Base-by-base conservation (phyloP, 192 early-diverging fungal species). In the Coemansia sp. region DNA sequence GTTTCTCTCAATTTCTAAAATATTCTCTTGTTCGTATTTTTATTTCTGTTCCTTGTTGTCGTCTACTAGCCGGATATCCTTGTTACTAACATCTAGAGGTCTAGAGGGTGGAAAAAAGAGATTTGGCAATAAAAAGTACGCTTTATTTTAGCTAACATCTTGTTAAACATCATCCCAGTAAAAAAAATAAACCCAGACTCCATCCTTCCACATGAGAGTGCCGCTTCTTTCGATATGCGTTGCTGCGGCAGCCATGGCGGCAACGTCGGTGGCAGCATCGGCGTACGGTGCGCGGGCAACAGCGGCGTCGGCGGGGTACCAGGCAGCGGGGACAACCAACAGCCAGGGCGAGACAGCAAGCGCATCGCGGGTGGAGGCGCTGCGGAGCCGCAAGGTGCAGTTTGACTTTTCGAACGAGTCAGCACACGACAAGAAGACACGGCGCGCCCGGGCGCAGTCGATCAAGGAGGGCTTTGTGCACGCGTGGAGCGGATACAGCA, bases 401-500 rank as follows among this genome's bases (percentile, higher is more conserved):
- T 52, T 62, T 38, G 71, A 76, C 41, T 82, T 82, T 26, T 52
- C 68, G 0, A 19, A 64, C 48, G 79, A 82, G 57, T 65, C 74
- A 4, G 21, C 56, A 4, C 68, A 76, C 19, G 70, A 76, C 38
- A 68, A 65, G 26, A 15, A 57, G 3, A 60, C 43, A 11, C 74
- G 79, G 5, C 71, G 21, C 13, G 15, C 43, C 5, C 79, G 81
- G 26, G 81, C 81, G 5, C 59, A 88, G 15, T 76, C 77, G 9
- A 74, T 93, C 44, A 87, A 89, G 50, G 66, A 81, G 5, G 90
- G 85, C 1, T 92, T 93, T 61, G 49, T 76, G 5, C 81, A 88
- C 44, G 86, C 91, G 4, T 93, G 94, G 93, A 57, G 86, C 18
- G 91, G 90, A 0, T 98, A 98, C 84, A 84, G 74, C 23, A 73